Percentiles rank a stretch among this genome's conserved stretches.
Conservation (phyloP, 805 yeast genomes). For the Wilhelminamyces savonicus region DNA sequence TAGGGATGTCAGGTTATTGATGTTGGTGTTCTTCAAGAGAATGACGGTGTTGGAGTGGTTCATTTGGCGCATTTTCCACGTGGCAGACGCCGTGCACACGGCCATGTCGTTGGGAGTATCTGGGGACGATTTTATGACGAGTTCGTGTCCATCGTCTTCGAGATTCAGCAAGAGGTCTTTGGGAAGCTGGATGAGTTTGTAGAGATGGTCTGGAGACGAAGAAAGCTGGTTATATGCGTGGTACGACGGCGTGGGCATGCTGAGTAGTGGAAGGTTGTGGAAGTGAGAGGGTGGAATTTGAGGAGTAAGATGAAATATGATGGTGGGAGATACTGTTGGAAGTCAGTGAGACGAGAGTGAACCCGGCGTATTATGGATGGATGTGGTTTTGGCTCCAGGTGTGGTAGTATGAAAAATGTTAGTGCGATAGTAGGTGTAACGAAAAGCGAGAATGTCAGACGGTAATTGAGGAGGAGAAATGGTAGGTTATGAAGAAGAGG, state of each 20-base stretch:
- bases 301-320: too few species aligned
- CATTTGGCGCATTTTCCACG: slow-evolving; percentile 67
- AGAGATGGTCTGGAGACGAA: slow-evolving; percentile 4
- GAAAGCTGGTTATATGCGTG: slow-evolving; percentile 6
- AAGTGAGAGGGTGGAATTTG: too few species aligned
- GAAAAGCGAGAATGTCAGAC: too few species aligned
- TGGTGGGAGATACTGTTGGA: too few species aligned
- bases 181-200: slow-evolving; percentile 12
- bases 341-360: too few species aligned
- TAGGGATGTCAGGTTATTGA: neutral
- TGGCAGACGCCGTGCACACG: slow-evolving; percentile 50
- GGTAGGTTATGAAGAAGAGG: too few species aligned
- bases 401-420: too few species aligned
- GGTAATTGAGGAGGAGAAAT: too few species aligned
- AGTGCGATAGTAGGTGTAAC: too few species aligned
- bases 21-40: slow-evolving; percentile 27
- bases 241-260: slow-evolving; percentile 8
- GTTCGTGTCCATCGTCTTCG: neutral
- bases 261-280: neutral
- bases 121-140: slow-evolving; percentile 27
- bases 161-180: slow-evolving; percentile 5
- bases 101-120: slow-evolving; percentile 38
- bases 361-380: too few species aligned
- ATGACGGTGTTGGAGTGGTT: slow-evolving; percentile 86
- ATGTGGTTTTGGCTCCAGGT: too few species aligned